phyloP scores from a whole-genome alignment of 2,329 filamentous ascomycete species.

The Alternaria novae-zelandiae region DNA sequence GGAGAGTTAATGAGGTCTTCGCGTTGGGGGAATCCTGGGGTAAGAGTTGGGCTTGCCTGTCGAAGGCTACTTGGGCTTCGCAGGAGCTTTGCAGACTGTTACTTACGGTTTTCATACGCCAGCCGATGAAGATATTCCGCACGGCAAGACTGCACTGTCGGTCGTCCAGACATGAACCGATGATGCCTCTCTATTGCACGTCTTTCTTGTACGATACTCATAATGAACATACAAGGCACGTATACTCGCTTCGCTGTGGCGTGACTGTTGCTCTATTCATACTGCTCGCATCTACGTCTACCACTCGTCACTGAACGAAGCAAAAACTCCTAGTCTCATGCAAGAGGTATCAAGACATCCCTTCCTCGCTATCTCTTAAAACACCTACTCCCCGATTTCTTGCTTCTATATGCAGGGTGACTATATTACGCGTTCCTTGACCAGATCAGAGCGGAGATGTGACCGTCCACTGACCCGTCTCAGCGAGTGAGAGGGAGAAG shows the following conservation, averaged over 20 bases:
- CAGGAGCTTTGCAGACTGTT: neutral
- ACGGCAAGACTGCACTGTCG: neutral
- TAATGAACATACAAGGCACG: neutral
- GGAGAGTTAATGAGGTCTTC: neutral
- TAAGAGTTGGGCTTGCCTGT: neutral
- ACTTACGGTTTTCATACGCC: neutral
- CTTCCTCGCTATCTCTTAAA: neutral
- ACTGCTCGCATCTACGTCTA: neutral
- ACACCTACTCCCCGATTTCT: neutral
- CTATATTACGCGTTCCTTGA: slow-evolving; percentile 1
- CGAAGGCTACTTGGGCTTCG: neutral
- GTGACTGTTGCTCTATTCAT: neutral
- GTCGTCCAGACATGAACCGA: neutral
- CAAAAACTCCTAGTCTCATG: slow-evolving; percentile 1
- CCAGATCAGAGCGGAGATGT: neutral
- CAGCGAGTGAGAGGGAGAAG: neutral
- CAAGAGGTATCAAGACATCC: neutral
- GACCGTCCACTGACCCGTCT: neutral
- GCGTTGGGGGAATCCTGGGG: neutral
- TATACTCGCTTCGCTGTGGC: neutral
- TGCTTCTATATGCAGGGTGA: neutral
- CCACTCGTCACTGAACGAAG: neutral
- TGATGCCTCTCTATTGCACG: neutral
- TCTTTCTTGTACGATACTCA: neutral
- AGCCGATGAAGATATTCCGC: neutral